Base-by-base conservation (phyloP, 257 asterid species). In the Lavandula angustifolia region DNA sequence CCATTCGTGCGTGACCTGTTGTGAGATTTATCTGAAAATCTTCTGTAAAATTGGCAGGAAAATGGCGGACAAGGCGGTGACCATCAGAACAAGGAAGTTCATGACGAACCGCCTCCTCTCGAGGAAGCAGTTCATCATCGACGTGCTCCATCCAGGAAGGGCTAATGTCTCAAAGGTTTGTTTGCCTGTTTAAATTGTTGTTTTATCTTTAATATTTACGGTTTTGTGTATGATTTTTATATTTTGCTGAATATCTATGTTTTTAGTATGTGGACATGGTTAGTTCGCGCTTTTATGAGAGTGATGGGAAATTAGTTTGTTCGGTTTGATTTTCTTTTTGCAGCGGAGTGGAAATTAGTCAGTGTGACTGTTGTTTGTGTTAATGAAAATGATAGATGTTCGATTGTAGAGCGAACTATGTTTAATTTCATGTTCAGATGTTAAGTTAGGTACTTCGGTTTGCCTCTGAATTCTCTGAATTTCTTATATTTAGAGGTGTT, bases 41-140 rank as follows among this genome's bases (percentile, higher is more conserved):
- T 32, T 43, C 35, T 16, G n/a, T 16, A 16, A 11, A 0, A 12
- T 43, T 43, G 49, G 16, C 68, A 79, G 84, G 67, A 68, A 71
- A 68, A 81, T 86, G 94, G 82, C 90, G 75, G 90, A 83, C 80
- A 86, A 86, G 73, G 86, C 86, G 7, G 86, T 86, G 3, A 86
- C 94, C 0, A 77, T 86, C 78, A 64, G 94, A 51, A 81, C 86
- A 0, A 81, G 94, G 75, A 86, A 86, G 76, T 86, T 86, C 71
- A 83, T 86, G 88, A 86, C 94, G 4, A 86, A 86, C 34, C 94
- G 86, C 35, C 83, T 86, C 9, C 90, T 86, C 1, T 76, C 90
- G 50, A 78, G 94, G 86, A 86, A 86, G 64, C 94, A 86, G 81
- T 86, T 86, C 31, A 85, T 86, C 72, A 79, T 83, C 70, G 90